phyloP scores from a whole-genome alignment of 768 basidiomycete species.

The Hemileccinum rubropunctum region DNA sequence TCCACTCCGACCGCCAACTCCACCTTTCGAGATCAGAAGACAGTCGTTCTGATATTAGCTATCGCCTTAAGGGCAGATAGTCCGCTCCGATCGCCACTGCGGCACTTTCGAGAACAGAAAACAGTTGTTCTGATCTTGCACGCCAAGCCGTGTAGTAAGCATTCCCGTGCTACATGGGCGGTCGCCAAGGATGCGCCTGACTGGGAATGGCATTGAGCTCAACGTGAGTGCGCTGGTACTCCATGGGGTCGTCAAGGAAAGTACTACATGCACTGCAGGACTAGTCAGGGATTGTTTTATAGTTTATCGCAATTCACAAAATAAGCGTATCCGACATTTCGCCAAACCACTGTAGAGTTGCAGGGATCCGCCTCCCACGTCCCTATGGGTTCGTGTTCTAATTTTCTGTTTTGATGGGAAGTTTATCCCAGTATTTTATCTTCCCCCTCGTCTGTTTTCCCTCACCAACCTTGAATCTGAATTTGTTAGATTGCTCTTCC shows the following conservation, averaged over 20 bases:
- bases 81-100: too few species aligned
- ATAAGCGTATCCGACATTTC: slow-evolving; percentile 1
- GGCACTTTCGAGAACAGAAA: too few species aligned
- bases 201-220: not conserved
- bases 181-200: not conserved
- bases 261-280: not conserved
- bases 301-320: slow-evolving; percentile 3
- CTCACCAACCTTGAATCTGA: slow-evolving; percentile 2
- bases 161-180: not conserved
- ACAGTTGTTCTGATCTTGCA: too few species aligned
- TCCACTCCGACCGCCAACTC: too few species aligned
- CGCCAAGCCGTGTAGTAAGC: not conserved
- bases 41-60: too few species aligned
- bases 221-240: not conserved
- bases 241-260: not conserved
- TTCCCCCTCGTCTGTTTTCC: slow-evolving; percentile 14
- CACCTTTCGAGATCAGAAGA: too few species aligned
- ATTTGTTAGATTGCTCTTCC: slow-evolving; percentile 13
- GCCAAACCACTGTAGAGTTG: slow-evolving; percentile 8
- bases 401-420: slow-evolving; percentile 18
- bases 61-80: too few species aligned
- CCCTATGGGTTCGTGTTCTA: slow-evolving; percentile 17
- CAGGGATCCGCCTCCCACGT: slow-evolving; percentile 21
- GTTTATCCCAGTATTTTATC: slow-evolving; percentile 7
- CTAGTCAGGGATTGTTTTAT: not conserved